phyloP scores from a whole-genome alignment of 1,139 yeast genomes.

The Meyerozyma elateridarum region DNA sequence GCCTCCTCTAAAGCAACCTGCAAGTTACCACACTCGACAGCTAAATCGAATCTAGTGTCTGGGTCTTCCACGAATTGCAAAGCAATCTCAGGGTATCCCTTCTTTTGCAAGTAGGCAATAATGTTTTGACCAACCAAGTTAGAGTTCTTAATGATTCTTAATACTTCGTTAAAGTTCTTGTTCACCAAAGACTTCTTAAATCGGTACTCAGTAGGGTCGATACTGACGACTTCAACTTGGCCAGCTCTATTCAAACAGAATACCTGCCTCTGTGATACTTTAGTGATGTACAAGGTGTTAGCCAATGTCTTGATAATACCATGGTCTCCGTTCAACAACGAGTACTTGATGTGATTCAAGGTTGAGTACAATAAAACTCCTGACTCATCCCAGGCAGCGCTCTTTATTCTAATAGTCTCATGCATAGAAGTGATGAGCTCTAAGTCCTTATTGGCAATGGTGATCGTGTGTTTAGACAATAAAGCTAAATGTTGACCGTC shows the following conservation, averaged over 20 bases:
- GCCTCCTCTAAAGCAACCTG: slow-evolving; percentile 90
- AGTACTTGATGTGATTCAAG: slow-evolving; percentile 90
- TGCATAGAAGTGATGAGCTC: slow-evolving; percentile 82
- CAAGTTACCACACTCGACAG: slow-evolving; percentile 88
- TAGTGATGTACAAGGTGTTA: slow-evolving; percentile 81
- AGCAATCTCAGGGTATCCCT: slow-evolving; percentile 93
- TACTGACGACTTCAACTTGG: slow-evolving; percentile 67
- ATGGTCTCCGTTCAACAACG: slow-evolving; percentile 86
- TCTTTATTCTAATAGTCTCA: slow-evolving; percentile 94
- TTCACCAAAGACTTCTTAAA: slow-evolving; percentile 90
- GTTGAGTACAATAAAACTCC: slow-evolving; percentile 92
- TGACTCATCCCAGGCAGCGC: slow-evolving; percentile 97
- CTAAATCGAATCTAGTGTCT: slow-evolving; percentile 92
- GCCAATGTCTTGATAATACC: slow-evolving; percentile 93
- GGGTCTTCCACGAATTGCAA: slow-evolving; percentile 95
- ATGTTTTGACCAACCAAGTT: slow-evolving; percentile 96
- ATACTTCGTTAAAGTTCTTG: slow-evolving; percentile 86
- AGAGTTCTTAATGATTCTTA: slow-evolving; percentile 81
- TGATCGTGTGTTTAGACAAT: slow-evolving; percentile 87
- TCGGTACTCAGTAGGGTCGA: slow-evolving; percentile 96
- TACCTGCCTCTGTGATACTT: slow-evolving; percentile 65
- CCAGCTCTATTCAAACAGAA: slow-evolving; percentile 85
- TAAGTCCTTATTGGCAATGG: slow-evolving; percentile 76
- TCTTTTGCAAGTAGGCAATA: slow-evolving; percentile 88
- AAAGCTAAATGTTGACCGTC: slow-evolving; percentile 89